A percentile compares a stretch with the other conserved stretches of the same genome.
These are phyloP conservation scores for Handroanthus guayacan DNA, from an alignment of 257 asterid species.

Conservation along the genomic window DNA sequence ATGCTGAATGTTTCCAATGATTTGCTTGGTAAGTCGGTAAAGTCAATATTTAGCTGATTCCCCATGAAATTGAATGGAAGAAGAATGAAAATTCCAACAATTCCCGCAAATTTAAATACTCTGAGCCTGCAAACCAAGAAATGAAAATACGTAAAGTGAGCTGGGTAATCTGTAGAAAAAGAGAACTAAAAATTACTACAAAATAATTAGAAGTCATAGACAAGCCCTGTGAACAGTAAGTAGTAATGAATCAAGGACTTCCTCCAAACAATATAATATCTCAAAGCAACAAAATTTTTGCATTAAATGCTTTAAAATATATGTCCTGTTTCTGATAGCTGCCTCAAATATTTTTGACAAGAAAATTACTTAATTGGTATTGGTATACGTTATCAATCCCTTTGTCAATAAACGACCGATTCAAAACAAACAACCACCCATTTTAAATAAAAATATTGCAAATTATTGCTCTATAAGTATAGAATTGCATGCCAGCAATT, in stretches of 20 bases:
- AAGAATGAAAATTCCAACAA: slow-evolving; percentile 78
- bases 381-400: slow-evolving; percentile 5
- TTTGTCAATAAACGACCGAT: slow-evolving; percentile 12
- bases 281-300: background rate
- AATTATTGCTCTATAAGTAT: background rate
- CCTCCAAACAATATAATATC: background rate
- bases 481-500: background rate
- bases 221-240: background rate
- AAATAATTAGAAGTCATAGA: slow-evolving; percentile 4
- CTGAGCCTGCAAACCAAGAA: slow-evolving; percentile 64
- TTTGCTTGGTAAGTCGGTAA: slow-evolving; percentile 74
- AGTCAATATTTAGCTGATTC: slow-evolving; percentile 76
- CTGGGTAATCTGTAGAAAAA: slow-evolving; percentile 22
- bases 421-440: slow-evolving; percentile 1
- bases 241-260: background rate
- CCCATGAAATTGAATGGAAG: slow-evolving; percentile 97
- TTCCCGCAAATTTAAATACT: slow-evolving; percentile 77
- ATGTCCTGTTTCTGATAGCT: background rate
- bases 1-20: slow-evolving; percentile 89
- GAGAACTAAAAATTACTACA: slow-evolving; percentile 3
- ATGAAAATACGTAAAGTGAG: slow-evolving; percentile 28
- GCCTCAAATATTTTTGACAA: background rate
- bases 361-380: background rate
- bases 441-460: slow-evolving; percentile 11
- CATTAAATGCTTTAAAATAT: background rate